phyloP scores from a whole-genome alignment of 352 stramenopile species.

The Aphanomyces astaci region DNA sequence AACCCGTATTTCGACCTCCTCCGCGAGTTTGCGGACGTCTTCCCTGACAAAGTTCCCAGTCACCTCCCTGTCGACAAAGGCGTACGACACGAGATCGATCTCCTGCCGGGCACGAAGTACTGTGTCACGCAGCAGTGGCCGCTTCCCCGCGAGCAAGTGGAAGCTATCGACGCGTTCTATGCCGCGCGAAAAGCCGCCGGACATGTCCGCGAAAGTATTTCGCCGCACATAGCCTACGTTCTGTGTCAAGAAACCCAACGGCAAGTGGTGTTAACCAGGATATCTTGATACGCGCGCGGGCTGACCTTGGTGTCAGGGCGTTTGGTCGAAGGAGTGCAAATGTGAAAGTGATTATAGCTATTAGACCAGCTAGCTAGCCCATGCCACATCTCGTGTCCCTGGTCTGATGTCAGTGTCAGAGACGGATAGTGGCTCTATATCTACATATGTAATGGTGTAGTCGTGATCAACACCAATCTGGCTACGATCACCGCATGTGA shows the following conservation, averaged over 20 bases:
- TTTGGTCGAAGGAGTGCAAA: no score
- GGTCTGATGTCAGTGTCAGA: no score
- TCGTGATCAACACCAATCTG: no score
- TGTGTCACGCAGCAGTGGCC: conserved; percentile 22
- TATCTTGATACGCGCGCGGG: background rate
- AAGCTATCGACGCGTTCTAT: conserved; percentile 19
- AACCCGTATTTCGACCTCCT: background rate
- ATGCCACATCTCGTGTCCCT: no score
- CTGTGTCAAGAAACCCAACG: conserved; percentile 27
- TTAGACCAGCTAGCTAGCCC: no score
- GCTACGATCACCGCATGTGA: no score
- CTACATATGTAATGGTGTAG: no score
- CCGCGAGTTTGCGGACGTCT: background rate
- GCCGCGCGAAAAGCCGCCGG: conserved; percentile 2
- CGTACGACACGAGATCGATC: conserved; percentile 14
- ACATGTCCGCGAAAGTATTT: conserved; percentile 25
- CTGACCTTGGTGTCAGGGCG: no score
- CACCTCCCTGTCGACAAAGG: background rate
- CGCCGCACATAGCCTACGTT: conserved; percentile 27
- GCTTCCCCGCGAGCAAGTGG: conserved; percentile 23
- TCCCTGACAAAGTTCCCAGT: background rate
- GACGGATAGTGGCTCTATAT: no score
- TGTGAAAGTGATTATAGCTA: background rate
- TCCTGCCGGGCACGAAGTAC: conserved; percentile 15
- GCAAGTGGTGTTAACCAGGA: conserved; percentile 14